phyloP scores from a whole-genome alignment of 1,139 yeast species.

The Hyphopichia fennica region DNA sequence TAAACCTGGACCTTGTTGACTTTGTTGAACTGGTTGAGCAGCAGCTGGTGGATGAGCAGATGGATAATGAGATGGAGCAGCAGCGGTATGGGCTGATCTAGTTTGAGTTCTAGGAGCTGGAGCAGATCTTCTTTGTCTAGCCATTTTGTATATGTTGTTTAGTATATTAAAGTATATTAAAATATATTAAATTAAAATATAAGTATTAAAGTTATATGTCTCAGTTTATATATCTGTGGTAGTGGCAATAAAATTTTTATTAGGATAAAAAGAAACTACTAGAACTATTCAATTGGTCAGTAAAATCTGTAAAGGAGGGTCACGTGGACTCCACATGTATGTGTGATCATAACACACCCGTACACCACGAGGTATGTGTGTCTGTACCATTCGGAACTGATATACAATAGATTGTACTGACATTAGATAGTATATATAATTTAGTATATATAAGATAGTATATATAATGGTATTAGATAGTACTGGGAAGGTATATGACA shows the following conservation, averaged over 20 bases:
- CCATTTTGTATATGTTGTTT: constrained; percentile 33
- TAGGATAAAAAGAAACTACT: neutral
- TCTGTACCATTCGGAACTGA: too few relatives aligned
- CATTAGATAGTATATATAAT: too few relatives aligned
- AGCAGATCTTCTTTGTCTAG: constrained; percentile 67
- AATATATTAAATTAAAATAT: constrained; percentile 1
- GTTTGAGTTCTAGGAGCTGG: constrained; percentile 64
- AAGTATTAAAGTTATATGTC: neutral
- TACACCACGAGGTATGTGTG: too few relatives aligned
- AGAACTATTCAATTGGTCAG: neutral
- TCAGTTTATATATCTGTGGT: neutral
- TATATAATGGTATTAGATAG: too few relatives aligned
- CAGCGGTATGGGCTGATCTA: constrained; percentile 75
- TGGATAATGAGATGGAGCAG: constrained; percentile 51
- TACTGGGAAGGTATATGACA: too few relatives aligned
- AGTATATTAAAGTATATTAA: neutral
- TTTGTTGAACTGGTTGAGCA: constrained; percentile 34
- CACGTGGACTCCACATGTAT: neutral
- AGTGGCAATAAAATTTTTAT: constrained; percentile 1
- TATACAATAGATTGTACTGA: too few relatives aligned
- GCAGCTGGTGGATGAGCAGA: constrained; percentile 38
- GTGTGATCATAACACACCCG: too few relatives aligned
- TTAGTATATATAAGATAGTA: too few relatives aligned
- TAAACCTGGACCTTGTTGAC: constrained; percentile 65
- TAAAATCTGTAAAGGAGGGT: neutral